These are phyloP conservation scores for Ogataea pilisensis DNA, from an alignment of 805 yeast species.

Conservation along the genomic window DNA sequence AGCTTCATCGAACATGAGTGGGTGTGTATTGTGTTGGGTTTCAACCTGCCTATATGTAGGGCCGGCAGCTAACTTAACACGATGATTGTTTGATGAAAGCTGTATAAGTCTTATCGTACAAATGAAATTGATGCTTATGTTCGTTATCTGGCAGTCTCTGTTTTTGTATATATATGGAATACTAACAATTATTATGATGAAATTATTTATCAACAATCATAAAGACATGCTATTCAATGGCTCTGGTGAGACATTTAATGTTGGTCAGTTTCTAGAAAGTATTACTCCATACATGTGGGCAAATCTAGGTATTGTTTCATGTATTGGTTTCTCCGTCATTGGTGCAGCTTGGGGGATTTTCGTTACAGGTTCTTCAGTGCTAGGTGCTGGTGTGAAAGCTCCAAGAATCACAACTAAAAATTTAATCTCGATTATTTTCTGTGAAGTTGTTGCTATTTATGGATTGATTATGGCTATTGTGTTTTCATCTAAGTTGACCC, in stretches of 20 bases:
- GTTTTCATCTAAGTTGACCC: conserved; percentile 79
- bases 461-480: conserved; percentile 98
- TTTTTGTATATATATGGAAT: no score
- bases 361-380: conserved; percentile 86
- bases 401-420: conserved; percentile 98
- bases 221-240: conserved; percentile 80
- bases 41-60: no score
- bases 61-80: no score
- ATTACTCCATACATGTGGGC: conserved; percentile 99
- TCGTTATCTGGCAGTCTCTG: no score
- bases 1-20: no score
- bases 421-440: conserved; percentile 92
- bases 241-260: conserved; percentile 85
- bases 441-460: conserved; percentile 98
- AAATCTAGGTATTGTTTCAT: conserved; percentile 76
- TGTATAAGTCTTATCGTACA: no score
- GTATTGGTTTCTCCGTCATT: conserved; percentile 91
- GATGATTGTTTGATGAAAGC: no score
- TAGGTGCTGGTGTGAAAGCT: conserved; percentile 98
- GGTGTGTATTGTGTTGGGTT: no score
- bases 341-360: conserved; percentile 99
- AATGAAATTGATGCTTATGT: no score
- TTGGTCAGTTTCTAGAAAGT: conserved; percentile 79
- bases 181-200: no score
- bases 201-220: no score